A percentile compares a stretch with the other conserved stretches of the same genome.
phyloP scores from a whole-genome alignment of 2,329 filamentous ascomycete species.

The Cladosporium sp. region DNA sequence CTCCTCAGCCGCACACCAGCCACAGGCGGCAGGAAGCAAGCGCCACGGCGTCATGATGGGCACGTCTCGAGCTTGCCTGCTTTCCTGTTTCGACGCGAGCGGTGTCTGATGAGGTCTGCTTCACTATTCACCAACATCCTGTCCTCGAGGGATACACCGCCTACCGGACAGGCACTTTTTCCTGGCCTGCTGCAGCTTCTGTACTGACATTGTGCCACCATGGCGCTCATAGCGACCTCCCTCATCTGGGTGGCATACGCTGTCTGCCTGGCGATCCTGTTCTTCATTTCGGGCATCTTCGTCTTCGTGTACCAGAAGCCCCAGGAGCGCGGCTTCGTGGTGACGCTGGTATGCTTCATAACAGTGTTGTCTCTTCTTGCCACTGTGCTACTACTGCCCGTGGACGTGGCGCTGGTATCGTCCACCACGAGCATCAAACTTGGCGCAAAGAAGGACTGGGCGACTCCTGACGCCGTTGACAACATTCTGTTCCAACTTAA shows the following conservation, averaged over 20 bases:
- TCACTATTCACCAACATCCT: not conserved
- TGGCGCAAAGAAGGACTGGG: conserved; percentile 91
- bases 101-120: no score
- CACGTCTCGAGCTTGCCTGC: not conserved
- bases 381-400: conserved; percentile 84
- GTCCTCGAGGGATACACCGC: not conserved
- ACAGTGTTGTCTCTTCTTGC: conserved; percentile 83
- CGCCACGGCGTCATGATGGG: not conserved
- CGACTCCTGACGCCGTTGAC: conserved; percentile 71
- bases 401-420: conserved; percentile 91
- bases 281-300: conserved; percentile 73
- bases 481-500: conserved; percentile 74
- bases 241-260: conserved; percentile 95
- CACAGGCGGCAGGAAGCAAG: not conserved
- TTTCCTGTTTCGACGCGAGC: not conserved
- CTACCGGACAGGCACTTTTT: not conserved
- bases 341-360: conserved; percentile 79
- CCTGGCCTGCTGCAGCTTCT: not conserved
- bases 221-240: conserved; percentile 73
- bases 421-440: conserved; percentile 70
- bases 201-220: conserved; percentile 25
- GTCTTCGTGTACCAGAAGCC: conserved; percentile 89
- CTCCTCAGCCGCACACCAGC: not conserved
- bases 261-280: conserved; percentile 68
- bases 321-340: conserved; percentile 73